Percentiles rank a stretch among this genome's conserved stretches.
These are phyloP conservation scores for Babesia sp. DNA, from an alignment of 169 alveolate genomes.

Conservation along the genomic window DNA sequence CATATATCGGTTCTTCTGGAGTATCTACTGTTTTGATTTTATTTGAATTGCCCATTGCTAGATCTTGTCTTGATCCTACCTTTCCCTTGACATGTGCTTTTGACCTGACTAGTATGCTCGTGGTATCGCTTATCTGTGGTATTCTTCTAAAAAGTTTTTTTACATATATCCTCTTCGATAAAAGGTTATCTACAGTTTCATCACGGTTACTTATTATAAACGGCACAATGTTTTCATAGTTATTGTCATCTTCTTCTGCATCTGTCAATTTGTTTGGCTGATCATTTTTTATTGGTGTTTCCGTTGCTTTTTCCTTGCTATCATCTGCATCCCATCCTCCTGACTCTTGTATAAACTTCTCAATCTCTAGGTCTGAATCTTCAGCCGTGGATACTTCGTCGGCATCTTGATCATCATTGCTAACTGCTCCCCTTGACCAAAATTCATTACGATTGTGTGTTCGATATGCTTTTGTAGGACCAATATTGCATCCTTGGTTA, in stretches of 20 bases:
- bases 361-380: slow-evolving; percentile 13
- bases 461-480: not conserved
- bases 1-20: slow-evolving; percentile 10
- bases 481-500: not conserved
- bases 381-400: not conserved
- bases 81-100: slow-evolving; percentile 69
- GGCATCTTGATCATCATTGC: not conserved
- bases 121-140: slow-evolving; percentile 61
- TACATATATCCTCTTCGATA: slow-evolving; percentile 38
- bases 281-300: not conserved
- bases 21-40: slow-evolving; percentile 38
- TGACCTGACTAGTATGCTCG: slow-evolving; percentile 42
- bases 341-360: slow-evolving; percentile 1
- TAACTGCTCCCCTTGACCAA: not conserved
- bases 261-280: not conserved
- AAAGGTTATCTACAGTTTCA: not conserved
- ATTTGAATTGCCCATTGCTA: slow-evolving; percentile 53
- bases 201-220: not conserved
- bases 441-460: not conserved
- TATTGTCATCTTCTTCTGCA: slow-evolving; percentile 6
- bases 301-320: not conserved
- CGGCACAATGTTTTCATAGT: not conserved
- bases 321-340: slow-evolving; percentile 18
- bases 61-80: slow-evolving; percentile 52
- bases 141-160: slow-evolving; percentile 54